Base-by-base conservation (phyloP, 1,284 basidiomycete species). In the Anthracocystis panici-leucophaei region DNA sequence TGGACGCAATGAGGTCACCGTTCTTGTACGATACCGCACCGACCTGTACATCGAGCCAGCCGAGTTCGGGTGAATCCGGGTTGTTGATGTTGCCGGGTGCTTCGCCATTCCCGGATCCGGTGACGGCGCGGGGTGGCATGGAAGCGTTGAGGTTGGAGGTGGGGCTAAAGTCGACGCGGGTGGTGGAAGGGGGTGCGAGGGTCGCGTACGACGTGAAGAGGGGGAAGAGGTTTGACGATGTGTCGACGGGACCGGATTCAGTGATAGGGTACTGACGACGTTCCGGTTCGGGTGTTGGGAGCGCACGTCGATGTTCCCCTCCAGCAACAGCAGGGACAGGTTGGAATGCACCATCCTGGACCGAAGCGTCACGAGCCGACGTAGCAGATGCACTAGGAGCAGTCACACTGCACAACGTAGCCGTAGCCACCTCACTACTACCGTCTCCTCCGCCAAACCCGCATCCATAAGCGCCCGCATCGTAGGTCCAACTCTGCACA, bases 1-100 rank as follows among this genome's bases (percentile, higher is more conserved):
- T 74, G 16, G 45, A 53, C 10, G 77, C 69, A 46, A 77, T 77
- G 29, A 79, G 61, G 42, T 79, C 77, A 5, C 77, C 77, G 52
- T 77, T 77, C 60, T 77, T 79, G 57, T 75, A 79, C 3, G 77
- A 75, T 2, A 79, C 68, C 0, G 46, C 71, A 25, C 77, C 75
- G 27, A 79, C 64, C 35, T 78, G 67, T 4, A 67, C 52, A 46
- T 79, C 77, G 33, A 79, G 58, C 77, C 77, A 79, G 8, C 75
- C 75, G 7, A 79, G 42, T 41, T 79, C 70, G 46, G 77, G 77
- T 11, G 63, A 63, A 51, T 78, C 62, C 23, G 67, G 66, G 38
- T 78, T 78, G 64, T 72, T 76, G 57, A 78, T 76, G 59, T 78
- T 67, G 5, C 51, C 40, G 1, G 77, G 65, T 9, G 74, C 64